Base-by-base conservation (phyloP, 257 asterid genomes). In the Ilex asprella region DNA sequence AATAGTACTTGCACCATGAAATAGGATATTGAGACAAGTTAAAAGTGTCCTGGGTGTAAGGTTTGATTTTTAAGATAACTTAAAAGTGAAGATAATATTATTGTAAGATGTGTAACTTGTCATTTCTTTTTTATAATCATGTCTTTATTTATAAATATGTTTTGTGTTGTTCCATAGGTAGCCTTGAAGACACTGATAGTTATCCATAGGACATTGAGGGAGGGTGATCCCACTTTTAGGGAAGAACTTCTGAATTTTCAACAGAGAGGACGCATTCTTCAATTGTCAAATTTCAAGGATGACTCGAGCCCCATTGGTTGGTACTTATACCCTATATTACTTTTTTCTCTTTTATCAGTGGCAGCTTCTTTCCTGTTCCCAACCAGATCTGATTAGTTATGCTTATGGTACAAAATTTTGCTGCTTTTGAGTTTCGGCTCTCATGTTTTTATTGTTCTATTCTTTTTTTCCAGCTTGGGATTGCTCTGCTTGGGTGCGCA, bases 401-500 rank as follows among this genome's bases (percentile, higher is more conserved):
- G 57, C 15, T 53, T 14, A 7, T 3, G 14, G 5, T 7, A 4
- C 16, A 49, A 12, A 49, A 49, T 7, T 30, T 14, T 64, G 10
- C 59, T n/a, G 13, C 16, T 61, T 50, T 72, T 44, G 50, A 44
- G 13, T 44, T 44, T 44, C 1, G 13, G 0, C 13, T 44, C 3
- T 49, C 14, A 49, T 49, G 54, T 49, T 12, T 49, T 49, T 12
- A 49, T 11, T 3, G 6, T 49, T 3, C 10, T 49, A 6, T 53
- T 53, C 60, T 66, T 61, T 55, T 68, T 55, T 68, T 63, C 50
- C 84, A 91, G 98, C 98, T 49, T 91, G 98, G 98, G 98, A 91
- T 73, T 91, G 86, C 78, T 88, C 96, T 72, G 98, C 84, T 16
- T 88, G 98, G 98, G 95, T 88, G 32, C 83, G 98, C 60, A 81